These are phyloP conservation scores for Microsporum audouinii DNA, from an alignment of 2,329 filamentous ascomycete species.

Conservation along the genomic window DNA sequence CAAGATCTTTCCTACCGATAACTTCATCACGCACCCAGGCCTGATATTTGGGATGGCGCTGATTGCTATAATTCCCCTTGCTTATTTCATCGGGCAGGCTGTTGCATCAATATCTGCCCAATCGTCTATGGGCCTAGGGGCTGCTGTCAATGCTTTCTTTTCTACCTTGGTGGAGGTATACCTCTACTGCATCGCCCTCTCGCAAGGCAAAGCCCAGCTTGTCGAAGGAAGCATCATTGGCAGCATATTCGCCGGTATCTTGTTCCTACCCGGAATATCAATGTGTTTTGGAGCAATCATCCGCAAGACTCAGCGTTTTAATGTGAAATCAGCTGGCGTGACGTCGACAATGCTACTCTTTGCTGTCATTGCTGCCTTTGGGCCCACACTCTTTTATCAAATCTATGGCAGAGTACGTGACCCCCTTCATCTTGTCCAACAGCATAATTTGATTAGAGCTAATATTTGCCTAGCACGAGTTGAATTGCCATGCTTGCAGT, in stretches of 20 bases:
- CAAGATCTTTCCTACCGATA: slow-evolving; percentile 55
- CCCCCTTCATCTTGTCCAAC: not conserved
- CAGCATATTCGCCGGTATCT: slow-evolving; percentile 91
- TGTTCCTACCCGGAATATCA: slow-evolving; percentile 86
- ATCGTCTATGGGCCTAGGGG: slow-evolving; percentile 94
- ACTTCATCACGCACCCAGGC: slow-evolving; percentile 66
- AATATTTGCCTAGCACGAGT: slow-evolving; percentile 55
- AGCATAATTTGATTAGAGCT: slow-evolving; percentile 21
- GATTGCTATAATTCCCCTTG: slow-evolving; percentile 86
- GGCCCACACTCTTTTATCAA: slow-evolving; percentile 93
- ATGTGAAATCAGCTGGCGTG: slow-evolving; percentile 88
- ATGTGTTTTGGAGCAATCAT: slow-evolving; percentile 99
- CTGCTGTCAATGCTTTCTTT: slow-evolving; percentile 96
- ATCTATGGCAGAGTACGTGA: slow-evolving; percentile 79
- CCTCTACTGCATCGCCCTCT: slow-evolving; percentile 87
- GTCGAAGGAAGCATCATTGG: slow-evolving; percentile 96
- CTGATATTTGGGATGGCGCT: slow-evolving; percentile 76
- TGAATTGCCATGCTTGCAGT: slow-evolving; percentile 64
- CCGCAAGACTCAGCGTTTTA: slow-evolving; percentile 96
- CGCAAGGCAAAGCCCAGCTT: slow-evolving; percentile 79
- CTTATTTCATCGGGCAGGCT: slow-evolving; percentile 97
- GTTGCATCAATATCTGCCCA: slow-evolving; percentile 97
- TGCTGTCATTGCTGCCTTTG: slow-evolving; percentile 87
- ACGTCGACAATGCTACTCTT: slow-evolving; percentile 97
- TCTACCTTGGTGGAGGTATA: slow-evolving; percentile 96